These are phyloP conservation scores for Ogataea sp. DNA, from an alignment of 805 yeast genomes.

Conservation along the genomic window DNA sequence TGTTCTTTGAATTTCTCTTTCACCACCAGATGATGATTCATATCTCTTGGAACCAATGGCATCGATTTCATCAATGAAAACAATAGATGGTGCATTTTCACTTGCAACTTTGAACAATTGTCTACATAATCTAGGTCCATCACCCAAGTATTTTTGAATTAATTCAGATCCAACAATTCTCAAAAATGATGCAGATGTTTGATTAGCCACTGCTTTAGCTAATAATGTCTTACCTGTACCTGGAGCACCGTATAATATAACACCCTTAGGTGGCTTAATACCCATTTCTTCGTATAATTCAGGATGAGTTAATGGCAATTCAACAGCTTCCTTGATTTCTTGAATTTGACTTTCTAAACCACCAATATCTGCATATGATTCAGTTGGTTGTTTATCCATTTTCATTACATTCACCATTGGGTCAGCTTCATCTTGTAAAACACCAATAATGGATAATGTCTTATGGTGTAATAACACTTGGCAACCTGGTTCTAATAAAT, in stretches of 20 bases:
- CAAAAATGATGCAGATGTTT: conserved; percentile 91
- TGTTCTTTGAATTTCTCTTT: conserved; percentile 94
- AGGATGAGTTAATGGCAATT: conserved; percentile 92
- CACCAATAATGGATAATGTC: conserved; percentile 95
- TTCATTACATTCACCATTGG: conserved; percentile 98
- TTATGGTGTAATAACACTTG: conserved; percentile 93
- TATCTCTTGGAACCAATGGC: conserved; percentile 99
- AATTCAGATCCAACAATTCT: conserved; percentile 96
- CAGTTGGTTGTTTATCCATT: conserved; percentile 95
- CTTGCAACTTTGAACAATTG: conserved; percentile 95
- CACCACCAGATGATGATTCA: conserved; percentile 90
- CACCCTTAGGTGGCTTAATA: conserved; percentile 97
- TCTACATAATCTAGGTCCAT: conserved; percentile 91
- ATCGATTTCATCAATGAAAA: conserved; percentile 96
- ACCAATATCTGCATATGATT: conserved; percentile 94
- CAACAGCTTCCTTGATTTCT: conserved; percentile 96
- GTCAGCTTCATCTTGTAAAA: conserved; percentile 95
- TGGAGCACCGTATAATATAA: conserved; percentile 93
- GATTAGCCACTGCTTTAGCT: conserved; percentile 98
- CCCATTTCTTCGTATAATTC: conserved; percentile 98
- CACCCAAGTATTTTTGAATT: conserved; percentile 95
- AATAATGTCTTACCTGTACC: conserved; percentile 95
- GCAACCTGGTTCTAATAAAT: conserved; percentile 92
- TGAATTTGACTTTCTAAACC: conserved; percentile 94
- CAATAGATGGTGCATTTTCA: conserved; percentile 97